These are phyloP conservation scores for Halteria grandinella DNA, from an alignment of 73 alveolate species.

Conservation along the genomic window DNA sequence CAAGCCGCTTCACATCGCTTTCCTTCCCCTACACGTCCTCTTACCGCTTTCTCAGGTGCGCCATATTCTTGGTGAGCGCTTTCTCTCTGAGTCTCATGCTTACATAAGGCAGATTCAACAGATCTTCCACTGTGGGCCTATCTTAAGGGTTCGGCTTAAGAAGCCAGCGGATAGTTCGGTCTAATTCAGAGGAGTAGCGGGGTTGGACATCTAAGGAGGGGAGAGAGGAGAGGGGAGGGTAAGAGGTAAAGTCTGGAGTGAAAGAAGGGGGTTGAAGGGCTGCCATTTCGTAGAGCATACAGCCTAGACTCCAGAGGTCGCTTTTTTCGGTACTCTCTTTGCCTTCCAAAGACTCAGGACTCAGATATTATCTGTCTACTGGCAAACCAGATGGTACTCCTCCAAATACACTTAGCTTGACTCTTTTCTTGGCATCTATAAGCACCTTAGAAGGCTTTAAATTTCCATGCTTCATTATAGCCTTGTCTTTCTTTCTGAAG, in stretches of 20 bases:
- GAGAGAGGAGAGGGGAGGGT: constrained; percentile 84
- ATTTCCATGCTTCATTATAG: constrained; percentile 89
- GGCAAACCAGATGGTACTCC: too few species aligned
- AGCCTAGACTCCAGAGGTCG: constrained; percentile 95
- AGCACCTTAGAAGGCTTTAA: constrained; percentile 92
- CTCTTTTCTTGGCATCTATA: constrained; percentile 80
- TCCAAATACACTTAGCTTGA: constrained; percentile 96
- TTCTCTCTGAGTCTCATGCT: constrained; percentile 81
- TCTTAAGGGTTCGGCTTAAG: constrained; percentile 72
- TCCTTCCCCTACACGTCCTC: constrained; percentile 63
- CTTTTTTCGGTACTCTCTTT: constrained; percentile 91
- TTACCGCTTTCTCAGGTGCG: constrained; percentile 46
- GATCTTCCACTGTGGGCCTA: constrained; percentile 87
- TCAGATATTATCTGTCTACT: constrained; percentile 91
- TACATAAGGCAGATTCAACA: constrained; percentile 80
- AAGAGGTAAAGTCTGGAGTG: constrained; percentile 84
- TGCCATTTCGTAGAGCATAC: constrained; percentile 90
- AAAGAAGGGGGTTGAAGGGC: constrained; percentile 89
- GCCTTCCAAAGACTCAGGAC: constrained; percentile 95
- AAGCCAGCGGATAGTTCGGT: constrained; percentile 83
- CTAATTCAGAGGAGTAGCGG: constrained; percentile 84
- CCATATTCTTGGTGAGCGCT: constrained; percentile 57
- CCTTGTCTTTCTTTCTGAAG: constrained; percentile 88
- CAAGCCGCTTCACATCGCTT: constrained; percentile 74
- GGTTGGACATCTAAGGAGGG: constrained; percentile 77